Percentiles rank a stretch among this genome's conserved stretches.
Conservation (phyloP, 257 asterid species). For the Rubia yunnanensis region DNA sequence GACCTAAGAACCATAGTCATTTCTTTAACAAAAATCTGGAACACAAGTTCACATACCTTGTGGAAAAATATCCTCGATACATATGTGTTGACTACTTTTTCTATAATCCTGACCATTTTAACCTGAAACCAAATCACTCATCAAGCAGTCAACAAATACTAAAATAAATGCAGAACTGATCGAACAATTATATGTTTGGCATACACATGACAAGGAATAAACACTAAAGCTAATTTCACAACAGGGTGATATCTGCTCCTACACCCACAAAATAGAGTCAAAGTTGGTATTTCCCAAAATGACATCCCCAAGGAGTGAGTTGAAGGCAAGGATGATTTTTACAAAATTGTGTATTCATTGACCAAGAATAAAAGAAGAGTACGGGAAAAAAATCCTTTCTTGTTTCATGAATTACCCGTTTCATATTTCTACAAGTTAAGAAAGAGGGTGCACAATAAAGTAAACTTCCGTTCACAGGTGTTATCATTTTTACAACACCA, state of each 20-base stretch:
- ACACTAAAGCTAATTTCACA: neutral
- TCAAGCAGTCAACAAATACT: neutral
- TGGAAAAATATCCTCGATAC: slow-evolving; percentile 26
- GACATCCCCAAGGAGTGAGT: neutral
- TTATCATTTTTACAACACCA: neutral
- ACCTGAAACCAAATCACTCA: slow-evolving; percentile 21
- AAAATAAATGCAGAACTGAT: neutral
- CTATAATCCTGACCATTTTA: slow-evolving; percentile 35
- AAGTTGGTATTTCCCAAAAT: neutral
- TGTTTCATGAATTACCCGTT: neutral
- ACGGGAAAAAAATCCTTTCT: neutral
- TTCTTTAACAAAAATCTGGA: neutral
- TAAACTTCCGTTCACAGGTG: neutral
- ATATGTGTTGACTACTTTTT: slow-evolving; percentile 29
- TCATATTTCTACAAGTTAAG: neutral
- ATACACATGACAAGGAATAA: neutral
- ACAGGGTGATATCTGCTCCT: neutral
- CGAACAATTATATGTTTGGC: neutral
- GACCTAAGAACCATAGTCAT: neutral
- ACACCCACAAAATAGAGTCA: neutral
- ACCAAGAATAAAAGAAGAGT: neutral
- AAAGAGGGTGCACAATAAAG: neutral
- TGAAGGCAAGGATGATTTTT: too few species aligned
- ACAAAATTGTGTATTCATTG: too few species aligned
- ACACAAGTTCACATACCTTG: slow-evolving; percentile 22